Conservation (phyloP, 495 filamentous ascomycete genomes). For the Astrothelium subdiscretum region DNA sequence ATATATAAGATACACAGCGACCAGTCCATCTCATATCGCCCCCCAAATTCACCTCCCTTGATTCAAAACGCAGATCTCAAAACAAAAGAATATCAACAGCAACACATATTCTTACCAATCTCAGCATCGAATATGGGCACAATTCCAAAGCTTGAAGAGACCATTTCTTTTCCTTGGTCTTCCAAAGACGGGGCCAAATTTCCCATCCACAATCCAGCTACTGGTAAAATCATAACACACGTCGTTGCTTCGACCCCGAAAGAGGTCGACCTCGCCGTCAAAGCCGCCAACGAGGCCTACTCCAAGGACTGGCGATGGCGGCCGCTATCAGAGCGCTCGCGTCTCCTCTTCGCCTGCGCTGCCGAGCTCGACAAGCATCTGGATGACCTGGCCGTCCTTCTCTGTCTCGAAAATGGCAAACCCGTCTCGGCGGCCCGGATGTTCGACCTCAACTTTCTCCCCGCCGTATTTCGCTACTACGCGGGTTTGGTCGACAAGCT, state of each 20-base stretch:
- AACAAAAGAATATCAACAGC: neutral
- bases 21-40: too few relatives aligned
- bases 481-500: slow-evolving; percentile 14
- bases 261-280: slow-evolving; percentile 3
- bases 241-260: neutral
- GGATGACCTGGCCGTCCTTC: slow-evolving; percentile 14
- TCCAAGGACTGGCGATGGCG: neutral
- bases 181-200: neutral
- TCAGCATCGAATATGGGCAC: neutral
- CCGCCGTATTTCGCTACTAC: slow-evolving; percentile 15
- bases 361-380: slow-evolving; percentile 10
- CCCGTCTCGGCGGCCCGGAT: slow-evolving; percentile 9
- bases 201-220: slow-evolving; percentile 4
- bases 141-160: neutral
- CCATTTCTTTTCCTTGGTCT: neutral
- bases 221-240: slow-evolving; percentile 3
- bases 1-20: too few relatives aligned
- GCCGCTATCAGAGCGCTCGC: neutral
- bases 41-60: too few relatives aligned
- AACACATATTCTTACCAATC: neutral
- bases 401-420: slow-evolving; percentile 21
- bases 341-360: slow-evolving; percentile 10
- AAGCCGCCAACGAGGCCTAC: slow-evolving; percentile 29
- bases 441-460: slow-evolving; percentile 12
- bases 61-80: neutral